Conservation (phyloP, 371 early-diverging fungal species). For the Mucor piriformis region DNA sequence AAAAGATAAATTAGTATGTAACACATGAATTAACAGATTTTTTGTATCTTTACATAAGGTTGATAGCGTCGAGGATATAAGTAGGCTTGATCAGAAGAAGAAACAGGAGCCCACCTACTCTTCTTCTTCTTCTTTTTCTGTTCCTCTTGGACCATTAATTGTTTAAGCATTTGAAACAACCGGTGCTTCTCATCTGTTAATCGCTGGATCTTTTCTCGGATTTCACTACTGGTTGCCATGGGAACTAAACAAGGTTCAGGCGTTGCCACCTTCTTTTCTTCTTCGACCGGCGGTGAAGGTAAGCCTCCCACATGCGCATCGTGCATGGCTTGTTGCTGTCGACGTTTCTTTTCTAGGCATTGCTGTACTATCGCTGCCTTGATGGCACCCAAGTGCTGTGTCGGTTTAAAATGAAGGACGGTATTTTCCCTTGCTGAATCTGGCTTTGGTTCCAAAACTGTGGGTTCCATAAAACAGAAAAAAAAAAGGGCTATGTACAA, state of each 20-base stretch:
- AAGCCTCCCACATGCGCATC: constrained; percentile 24
- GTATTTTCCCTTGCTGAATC: constrained; percentile 16
- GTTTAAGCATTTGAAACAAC: constrained; percentile 29
- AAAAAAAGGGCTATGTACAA: constrained; percentile 7
- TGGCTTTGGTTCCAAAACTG: constrained; percentile 15
- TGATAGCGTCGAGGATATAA: constrained; percentile 18
- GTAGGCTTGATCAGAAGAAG: neutral
- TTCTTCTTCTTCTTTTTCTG: constrained; percentile 14
- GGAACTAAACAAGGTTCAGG: neutral
- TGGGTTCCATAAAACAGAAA: constrained; percentile 14
- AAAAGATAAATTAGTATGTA: neutral
- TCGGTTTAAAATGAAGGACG: constrained; percentile 20
- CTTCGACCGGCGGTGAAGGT: constrained; percentile 36
- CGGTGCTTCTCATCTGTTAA: constrained; percentile 31
- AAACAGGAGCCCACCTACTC: constrained; percentile 16
- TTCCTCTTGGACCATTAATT: constrained; percentile 25
- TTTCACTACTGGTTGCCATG: neutral
- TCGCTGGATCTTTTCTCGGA: constrained; percentile 5
- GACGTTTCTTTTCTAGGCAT: constrained; percentile 5
- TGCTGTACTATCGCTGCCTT: constrained; percentile 24
- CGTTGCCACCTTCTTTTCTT: constrained; percentile 12
- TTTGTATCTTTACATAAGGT: constrained; percentile 6
- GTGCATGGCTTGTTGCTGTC: neutral
- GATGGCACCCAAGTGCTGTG: constrained; percentile 15
- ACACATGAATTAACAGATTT: neutral